Evolutionary conservation across 495 filamentous ascomycete species (phyloP), one percentile per base, ranked within the genome.

Genomic region (Penicillium canescens): DNA sequence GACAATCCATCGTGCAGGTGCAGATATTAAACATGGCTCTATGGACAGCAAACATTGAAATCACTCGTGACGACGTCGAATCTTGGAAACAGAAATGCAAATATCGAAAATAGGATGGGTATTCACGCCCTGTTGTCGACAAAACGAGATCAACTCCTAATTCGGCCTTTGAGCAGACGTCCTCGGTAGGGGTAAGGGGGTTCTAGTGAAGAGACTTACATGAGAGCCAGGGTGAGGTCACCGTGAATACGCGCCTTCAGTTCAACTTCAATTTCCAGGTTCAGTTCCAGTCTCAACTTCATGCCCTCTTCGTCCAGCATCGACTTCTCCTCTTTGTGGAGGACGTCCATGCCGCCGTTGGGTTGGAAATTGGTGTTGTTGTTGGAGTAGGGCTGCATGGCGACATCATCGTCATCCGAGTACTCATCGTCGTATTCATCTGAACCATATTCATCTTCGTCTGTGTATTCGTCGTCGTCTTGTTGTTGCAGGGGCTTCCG

Each of bases 201-300:
- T 50, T 24, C 52, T 34, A 35, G 21, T 38, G 16, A 20, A 24
- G 34, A 7, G 39, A 87, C 89, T 79, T 84, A 93, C 91, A 96
- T 82, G 54, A 96, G 77, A 53, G 88, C 84, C 50, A 96, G 60
- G 43, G 90, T 94, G 65, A 96, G 73, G 72, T 96, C 92, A 64
- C 92, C 90, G 54, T 93, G 88, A 61, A 96, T 94, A 62, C 85
- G 88, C 28, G 92, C 92, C 80, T 95, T 95, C 3, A 96, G 72
- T 68, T 91, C 85, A 12, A 96, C 82, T 74, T 95, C 88, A 52
- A 96, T 83, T 59, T 96, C 92, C 40, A 96, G 70, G 69, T 96
- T 95, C 52, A 96, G 67, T 59, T 96, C 91, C 44, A 96, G 68
- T 59, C 90, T 76, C 75, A 96, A 59, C 65, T 83, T 82, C 60